A percentile compares a stretch with the other conserved stretches of the same genome.
These are phyloP conservation scores for Termitomyces titanicus DNA, from an alignment of 768 basidiomycete species.

Conservation along the genomic window DNA sequence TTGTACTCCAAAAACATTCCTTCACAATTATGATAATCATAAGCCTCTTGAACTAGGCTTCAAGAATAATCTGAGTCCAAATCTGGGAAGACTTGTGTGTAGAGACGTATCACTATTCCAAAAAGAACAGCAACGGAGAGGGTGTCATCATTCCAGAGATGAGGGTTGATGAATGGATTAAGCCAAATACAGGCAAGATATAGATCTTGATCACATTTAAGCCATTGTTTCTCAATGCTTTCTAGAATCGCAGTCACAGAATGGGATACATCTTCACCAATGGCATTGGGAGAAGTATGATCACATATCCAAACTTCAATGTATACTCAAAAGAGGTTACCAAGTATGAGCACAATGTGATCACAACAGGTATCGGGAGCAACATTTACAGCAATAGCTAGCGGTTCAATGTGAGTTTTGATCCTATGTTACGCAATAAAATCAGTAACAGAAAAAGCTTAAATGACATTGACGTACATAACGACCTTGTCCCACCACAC, in stretches of 20 bases:
- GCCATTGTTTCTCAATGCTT: slow-evolving; percentile 8
- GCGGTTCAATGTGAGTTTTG: background rate
- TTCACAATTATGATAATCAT: background rate
- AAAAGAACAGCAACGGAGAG: background rate
- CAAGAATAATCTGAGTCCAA: background rate
- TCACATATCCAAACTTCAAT: background rate
- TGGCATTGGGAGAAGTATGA: background rate
- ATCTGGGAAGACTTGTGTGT: background rate
- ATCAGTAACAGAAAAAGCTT: background rate
- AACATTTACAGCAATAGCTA: slow-evolving; percentile 9
- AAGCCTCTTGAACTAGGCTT: background rate
- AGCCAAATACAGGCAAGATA: background rate
- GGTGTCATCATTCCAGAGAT: background rate
- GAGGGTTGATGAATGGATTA: background rate
- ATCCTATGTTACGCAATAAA: background rate
- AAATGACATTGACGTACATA: background rate
- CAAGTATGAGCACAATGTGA: slow-evolving; percentile 4
- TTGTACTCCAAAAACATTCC: no score
- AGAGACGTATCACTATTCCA: background rate
- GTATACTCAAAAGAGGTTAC: slow-evolving; percentile 4
- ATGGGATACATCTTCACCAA: background rate
- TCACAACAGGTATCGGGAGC: background rate
- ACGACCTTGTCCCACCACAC: background rate
- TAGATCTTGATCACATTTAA: slow-evolving; percentile 4
- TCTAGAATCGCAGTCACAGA: background rate